phyloP scores from a whole-genome alignment of 176 grass and related monocot genomes.

The Oryza rufipogon region DNA sequence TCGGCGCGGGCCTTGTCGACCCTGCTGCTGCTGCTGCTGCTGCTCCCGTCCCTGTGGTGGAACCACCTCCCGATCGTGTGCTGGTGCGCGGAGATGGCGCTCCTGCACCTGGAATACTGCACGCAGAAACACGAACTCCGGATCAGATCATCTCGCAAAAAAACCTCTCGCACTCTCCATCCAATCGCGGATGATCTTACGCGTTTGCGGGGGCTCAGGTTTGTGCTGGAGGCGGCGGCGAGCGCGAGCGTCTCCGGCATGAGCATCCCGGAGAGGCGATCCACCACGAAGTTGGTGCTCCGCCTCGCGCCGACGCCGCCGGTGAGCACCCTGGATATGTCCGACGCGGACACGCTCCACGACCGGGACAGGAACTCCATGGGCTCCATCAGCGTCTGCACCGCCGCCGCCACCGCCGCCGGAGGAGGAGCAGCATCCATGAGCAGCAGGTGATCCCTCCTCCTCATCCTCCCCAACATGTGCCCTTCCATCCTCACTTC shows the following conservation, averaged over 20 bases:
- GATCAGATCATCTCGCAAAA: background rate
- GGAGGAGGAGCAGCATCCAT: conserved; percentile 25
- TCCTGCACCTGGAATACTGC: conserved; percentile 56
- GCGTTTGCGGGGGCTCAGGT: conserved; percentile 47
- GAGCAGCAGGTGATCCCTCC: conserved; percentile 65
- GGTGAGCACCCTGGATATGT: conserved; percentile 59
- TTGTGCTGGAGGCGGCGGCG: conserved; percentile 48
- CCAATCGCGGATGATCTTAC: conserved; percentile 37
- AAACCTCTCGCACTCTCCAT: background rate
- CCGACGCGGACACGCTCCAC: conserved; percentile 68
- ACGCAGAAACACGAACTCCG: background rate
- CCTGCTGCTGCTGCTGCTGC: conserved; percentile 34
- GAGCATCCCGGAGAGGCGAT: conserved; percentile 63
- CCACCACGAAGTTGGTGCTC: conserved; percentile 74
- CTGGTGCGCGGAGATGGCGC: conserved; percentile 55
- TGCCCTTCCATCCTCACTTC: conserved; percentile 47
- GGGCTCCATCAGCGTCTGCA: conserved; percentile 61
- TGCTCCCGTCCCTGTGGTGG: conserved; percentile 62
- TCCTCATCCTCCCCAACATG: conserved; percentile 45
- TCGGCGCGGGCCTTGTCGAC: conserved; percentile 77
- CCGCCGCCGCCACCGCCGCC: background rate
- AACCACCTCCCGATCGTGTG: conserved; percentile 78
- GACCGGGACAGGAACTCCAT: conserved; percentile 81
- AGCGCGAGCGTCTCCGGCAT: conserved; percentile 62
- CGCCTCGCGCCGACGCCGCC: conserved; percentile 42